Percentiles rank a stretch among this genome's conserved stretches.
Conservation (phyloP, 257 asterid genomes). For the Solanum piurae region DNA sequence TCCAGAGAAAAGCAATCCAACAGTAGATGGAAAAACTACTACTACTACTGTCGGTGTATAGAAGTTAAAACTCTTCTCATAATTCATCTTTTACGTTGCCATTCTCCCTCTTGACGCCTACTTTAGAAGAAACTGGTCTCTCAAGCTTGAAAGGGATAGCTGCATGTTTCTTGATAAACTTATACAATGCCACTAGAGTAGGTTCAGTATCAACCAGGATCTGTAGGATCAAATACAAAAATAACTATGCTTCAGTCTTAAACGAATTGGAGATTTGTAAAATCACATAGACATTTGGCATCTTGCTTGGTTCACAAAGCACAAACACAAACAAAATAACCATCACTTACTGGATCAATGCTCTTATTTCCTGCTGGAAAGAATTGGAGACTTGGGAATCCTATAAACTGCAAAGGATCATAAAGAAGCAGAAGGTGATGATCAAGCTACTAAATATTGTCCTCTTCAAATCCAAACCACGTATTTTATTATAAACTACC, state of each 20-base stretch:
- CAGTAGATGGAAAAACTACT: background rate
- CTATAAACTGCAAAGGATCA: conserved; percentile 53
- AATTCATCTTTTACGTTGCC: conserved; percentile 61
- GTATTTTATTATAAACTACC: conserved; percentile 18
- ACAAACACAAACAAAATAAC: background rate
- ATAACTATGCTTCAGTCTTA: background rate
- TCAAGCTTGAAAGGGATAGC: conserved; percentile 76
- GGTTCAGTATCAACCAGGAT: conserved; percentile 61
- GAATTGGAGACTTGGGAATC: conserved; percentile 83
- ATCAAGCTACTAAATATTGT: background rate
- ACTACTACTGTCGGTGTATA: background rate
- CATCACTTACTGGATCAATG: conserved; percentile 65
- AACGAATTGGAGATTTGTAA: background rate
- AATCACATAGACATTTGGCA: background rate
- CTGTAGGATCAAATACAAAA: conserved; percentile 21
- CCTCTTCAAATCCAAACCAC: background rate
- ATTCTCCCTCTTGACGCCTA: conserved; percentile 17
- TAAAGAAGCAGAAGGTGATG: background rate
- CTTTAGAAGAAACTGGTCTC: conserved; percentile 32
- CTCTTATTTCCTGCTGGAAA: conserved; percentile 88
- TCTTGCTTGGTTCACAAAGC: background rate
- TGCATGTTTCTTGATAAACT: conserved; percentile 73
- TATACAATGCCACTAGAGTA: conserved; percentile 67
- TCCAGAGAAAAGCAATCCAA: background rate
- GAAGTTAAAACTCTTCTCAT: conserved; percentile 10